Percentiles rank a stretch among this genome's conserved stretches.
Conservation (phyloP, 495 filamentous ascomycete genomes). For the Aspergillus hancockii region DNA sequence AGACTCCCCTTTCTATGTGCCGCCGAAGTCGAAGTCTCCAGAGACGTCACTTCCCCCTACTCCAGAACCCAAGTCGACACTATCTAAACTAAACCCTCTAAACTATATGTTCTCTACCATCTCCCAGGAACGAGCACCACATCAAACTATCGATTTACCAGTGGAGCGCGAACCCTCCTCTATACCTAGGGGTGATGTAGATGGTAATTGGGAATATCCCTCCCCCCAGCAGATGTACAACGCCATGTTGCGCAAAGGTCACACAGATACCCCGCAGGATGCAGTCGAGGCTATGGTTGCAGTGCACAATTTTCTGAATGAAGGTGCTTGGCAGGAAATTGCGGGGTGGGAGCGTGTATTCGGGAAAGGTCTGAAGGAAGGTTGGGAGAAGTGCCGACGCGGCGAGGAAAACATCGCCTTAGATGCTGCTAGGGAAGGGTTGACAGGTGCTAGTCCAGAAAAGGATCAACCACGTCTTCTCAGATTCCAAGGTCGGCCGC, state of each 20-base stretch:
- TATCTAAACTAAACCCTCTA: conserved; percentile 83
- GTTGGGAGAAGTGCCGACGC: conserved; percentile 72
- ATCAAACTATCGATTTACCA: conserved; percentile 72
- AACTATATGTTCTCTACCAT: conserved; percentile 94
- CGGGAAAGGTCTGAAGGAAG: conserved; percentile 63
- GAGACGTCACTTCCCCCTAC: conserved; percentile 28
- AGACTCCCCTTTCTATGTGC: conserved; percentile 44
- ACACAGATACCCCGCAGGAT: conserved; percentile 88
- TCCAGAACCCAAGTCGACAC: conserved; percentile 38
- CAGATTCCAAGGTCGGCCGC: conserved; percentile 83
- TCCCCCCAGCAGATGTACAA: conserved; percentile 99
- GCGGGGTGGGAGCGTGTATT: conserved; percentile 89
- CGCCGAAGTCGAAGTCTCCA: conserved; percentile 30
- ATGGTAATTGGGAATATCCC: conserved; percentile 93
- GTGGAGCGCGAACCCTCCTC: conserved; percentile 77
- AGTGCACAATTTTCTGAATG: conserved; percentile 96
- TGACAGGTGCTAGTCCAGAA: conserved; percentile 39
- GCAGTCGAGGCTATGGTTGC: conserved; percentile 97
- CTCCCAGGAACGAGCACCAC: conserved; percentile 71
- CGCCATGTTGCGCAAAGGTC: conserved; percentile 90
- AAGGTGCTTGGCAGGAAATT: conserved; percentile 95
- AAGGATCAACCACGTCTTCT: conserved; percentile 66
- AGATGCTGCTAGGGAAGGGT: conserved; percentile 41
- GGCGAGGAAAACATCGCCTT: conserved; percentile 65
- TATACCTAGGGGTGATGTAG: conserved; percentile 75